Evolutionary conservation across 1,284 basidiomycete species (phyloP).

Genomic region (Boletus smithii): DNA sequence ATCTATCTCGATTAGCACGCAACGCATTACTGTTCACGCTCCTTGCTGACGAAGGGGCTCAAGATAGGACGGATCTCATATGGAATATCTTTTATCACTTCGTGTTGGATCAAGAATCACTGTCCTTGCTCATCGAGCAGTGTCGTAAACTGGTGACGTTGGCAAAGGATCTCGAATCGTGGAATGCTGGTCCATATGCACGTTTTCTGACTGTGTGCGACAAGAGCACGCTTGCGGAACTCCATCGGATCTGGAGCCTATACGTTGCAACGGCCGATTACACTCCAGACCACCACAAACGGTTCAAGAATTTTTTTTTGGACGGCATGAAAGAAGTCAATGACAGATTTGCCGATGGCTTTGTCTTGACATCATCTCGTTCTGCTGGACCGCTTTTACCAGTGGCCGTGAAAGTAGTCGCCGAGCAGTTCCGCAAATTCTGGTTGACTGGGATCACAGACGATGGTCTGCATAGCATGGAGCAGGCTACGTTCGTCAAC

Average conservation of each 20-base stretch:
- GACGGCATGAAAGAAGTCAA: conserved; percentile 15
- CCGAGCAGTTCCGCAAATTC: conserved; percentile 34
- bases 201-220: conserved; percentile 38
- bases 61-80: conserved; percentile 25
- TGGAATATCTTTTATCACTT: conserved; percentile 63
- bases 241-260: conserved; percentile 43
- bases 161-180: conserved; percentile 38
- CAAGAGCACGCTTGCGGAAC: conserved; percentile 40
- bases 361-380: conserved; percentile 26
- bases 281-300: conserved; percentile 16
- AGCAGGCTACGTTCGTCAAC: conserved; percentile 38
- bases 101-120: conserved; percentile 43
- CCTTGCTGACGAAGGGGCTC: conserved; percentile 34
- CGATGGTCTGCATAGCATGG: conserved; percentile 22
- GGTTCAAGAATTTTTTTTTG: conserved; percentile 20
- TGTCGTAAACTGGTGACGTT: conserved; percentile 42
- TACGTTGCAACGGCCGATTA: conserved; percentile 30
- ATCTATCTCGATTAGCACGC: conserved; percentile 33
- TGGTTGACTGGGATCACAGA: conserved; percentile 46
- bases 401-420: conserved; percentile 17
- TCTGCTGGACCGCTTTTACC: conserved; percentile 40
- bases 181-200: conserved; percentile 44
- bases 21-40: conserved; percentile 39
- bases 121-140: conserved; percentile 40
- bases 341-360: not conserved